Percentiles rank a stretch among this genome's conserved stretches.
Evolutionary conservation across 345 rosid species (phyloP).

Genomic region (Dipteronia dyeriana): DNA sequence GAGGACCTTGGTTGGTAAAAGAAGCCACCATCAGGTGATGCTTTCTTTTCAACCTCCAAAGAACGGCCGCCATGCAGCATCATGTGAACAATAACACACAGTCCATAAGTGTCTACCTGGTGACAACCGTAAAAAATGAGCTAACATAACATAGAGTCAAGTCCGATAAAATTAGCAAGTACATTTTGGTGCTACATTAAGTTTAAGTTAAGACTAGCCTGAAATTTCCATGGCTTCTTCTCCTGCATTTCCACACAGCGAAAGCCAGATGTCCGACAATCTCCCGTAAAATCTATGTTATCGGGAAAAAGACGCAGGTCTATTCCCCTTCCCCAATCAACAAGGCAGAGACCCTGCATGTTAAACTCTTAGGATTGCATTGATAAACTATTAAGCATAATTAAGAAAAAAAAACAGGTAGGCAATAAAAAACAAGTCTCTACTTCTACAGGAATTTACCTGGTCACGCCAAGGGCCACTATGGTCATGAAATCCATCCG

Average conservation of each 20-base stretch:
- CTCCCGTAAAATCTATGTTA: constrained; percentile 60
- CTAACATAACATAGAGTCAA: constrained; percentile 1
- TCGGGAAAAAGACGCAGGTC: constrained; percentile 77
- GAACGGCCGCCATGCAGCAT: constrained; percentile 80
- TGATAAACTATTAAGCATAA: constrained; percentile 4
- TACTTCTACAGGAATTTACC: constrained; percentile 41
- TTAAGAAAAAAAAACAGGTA: background rate
- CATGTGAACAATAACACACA: constrained; percentile 80
- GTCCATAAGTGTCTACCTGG: constrained; percentile 85
- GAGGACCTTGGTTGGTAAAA: constrained; percentile 61
- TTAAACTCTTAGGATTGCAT: background rate
- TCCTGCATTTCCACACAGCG: constrained; percentile 89
- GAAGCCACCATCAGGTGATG: constrained; percentile 45
- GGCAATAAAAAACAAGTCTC: background rate
- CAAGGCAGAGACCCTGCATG: constrained; percentile 87
- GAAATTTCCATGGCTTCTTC: constrained; percentile 88
- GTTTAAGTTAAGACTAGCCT: constrained; percentile 55
- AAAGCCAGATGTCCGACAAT: constrained; percentile 91
- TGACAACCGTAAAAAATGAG: constrained; percentile 17
- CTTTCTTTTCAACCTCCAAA: constrained; percentile 66
- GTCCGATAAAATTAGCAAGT: constrained; percentile 12
- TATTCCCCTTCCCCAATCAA: constrained; percentile 97
- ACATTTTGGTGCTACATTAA: constrained; percentile 9
- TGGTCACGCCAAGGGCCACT: constrained; percentile 74
- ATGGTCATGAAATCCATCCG: constrained; percentile 51